Percentiles rank a stretch among this genome's conserved stretches.
Evolutionary conservation across 2,329 filamentous ascomycete species (phyloP).

Genomic region (Botryosphaeria agaves): DNA sequence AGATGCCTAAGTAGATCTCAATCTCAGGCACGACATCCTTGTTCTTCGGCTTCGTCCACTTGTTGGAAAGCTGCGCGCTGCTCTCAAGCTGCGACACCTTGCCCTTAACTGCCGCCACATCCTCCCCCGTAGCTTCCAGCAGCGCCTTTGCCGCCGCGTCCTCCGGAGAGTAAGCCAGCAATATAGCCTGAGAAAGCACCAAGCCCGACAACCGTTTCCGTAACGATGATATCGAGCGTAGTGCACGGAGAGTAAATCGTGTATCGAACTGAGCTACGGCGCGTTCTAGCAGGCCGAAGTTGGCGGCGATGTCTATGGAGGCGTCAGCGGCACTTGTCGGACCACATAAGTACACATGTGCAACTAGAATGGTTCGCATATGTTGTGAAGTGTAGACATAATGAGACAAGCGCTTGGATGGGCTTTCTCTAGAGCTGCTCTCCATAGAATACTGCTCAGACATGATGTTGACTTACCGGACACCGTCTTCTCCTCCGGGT

Average conservation of each 20-base stretch:
- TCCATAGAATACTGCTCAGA: no score
- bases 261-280: slow-evolving; percentile 88
- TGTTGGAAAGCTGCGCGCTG: slow-evolving; percentile 38
- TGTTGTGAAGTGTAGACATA: no score
- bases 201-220: slow-evolving; percentile 78
- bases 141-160: slow-evolving; percentile 52
- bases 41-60: slow-evolving; percentile 8
- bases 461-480: slow-evolving; percentile 15
- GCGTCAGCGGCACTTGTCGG: no score
- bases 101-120: slow-evolving; percentile 44
- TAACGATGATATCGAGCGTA: slow-evolving; percentile 88
- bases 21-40: slow-evolving; percentile 77
- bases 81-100: slow-evolving; percentile 39
- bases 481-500: slow-evolving; percentile 21
- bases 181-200: slow-evolving; percentile 64
- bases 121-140: slow-evolving; percentile 50
- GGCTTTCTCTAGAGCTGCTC: no score
- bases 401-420: no score
- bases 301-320: slow-evolving; percentile 72
- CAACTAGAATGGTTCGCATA: no score
- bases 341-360: no score
- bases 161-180: slow-evolving; percentile 58
- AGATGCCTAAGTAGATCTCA: slow-evolving; percentile 74
- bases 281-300: slow-evolving; percentile 79
- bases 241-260: slow-evolving; percentile 82